Conservation (phyloP, 129 eudicot species). For the Centrapalus pauciflorus region DNA sequence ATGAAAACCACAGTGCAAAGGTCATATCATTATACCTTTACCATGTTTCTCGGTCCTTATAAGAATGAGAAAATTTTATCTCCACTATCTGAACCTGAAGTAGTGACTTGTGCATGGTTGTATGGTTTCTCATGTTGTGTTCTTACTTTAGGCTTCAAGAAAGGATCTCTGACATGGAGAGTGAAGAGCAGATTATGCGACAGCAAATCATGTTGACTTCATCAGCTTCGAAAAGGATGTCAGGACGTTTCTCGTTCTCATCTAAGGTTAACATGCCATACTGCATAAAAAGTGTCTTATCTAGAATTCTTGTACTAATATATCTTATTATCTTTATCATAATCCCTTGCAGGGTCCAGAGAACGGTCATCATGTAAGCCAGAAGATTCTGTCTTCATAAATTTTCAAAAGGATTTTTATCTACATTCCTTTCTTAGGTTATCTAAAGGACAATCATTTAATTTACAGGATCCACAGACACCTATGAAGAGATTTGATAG, state of each 20-base stretch:
- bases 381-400: slow-evolving; percentile 2
- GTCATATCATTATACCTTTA: slow-evolving; percentile 30
- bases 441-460: slow-evolving; percentile 3
- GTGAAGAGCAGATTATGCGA: slow-evolving; percentile 48
- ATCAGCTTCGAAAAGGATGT: slow-evolving; percentile 29
- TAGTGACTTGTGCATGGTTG: slow-evolving; percentile 10
- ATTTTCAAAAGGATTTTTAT: not conserved
- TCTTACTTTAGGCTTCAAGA: slow-evolving; percentile 62
- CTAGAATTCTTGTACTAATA: slow-evolving; percentile 1
- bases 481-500: slow-evolving; percentile 54
- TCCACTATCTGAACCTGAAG: slow-evolving; percentile 10
- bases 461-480: slow-evolving; percentile 54
- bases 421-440: not conserved
- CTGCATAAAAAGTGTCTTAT: not conserved
- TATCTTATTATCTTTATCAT: slow-evolving; percentile 19
- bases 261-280: slow-evolving; percentile 35
- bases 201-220: slow-evolving; percentile 37
- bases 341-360: slow-evolving; percentile 41
- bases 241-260: slow-evolving; percentile 21
- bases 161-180: slow-evolving; percentile 51
- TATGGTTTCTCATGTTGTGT: slow-evolving; percentile 9
- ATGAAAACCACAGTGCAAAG: slow-evolving; percentile 60
- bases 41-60: slow-evolving; percentile 6
- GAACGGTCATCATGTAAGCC: slow-evolving; percentile 50
- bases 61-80: not conserved